Base-by-base conservation (phyloP, 768 basidiomycete genomes). In the Gymnopilus dilepis region DNA sequence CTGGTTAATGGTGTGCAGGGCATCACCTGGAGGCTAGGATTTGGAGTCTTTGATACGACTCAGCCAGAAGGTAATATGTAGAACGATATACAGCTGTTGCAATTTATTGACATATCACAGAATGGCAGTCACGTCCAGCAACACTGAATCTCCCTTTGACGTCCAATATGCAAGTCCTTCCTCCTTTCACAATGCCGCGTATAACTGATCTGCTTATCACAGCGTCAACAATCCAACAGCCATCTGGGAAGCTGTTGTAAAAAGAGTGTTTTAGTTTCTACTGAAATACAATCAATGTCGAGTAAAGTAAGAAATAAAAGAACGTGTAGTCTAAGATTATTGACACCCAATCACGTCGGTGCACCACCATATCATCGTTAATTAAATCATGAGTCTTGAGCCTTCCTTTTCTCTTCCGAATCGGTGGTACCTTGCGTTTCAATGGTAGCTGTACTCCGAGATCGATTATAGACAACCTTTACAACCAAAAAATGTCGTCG, bases 1-100 rank as follows among this genome's bases (percentile, higher is more conserved):
- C 62, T 83, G 53, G 84, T 84, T 17, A 85, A 85, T 67, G 84
- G 83, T 31, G 75, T 85, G 12, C 84, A 85, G 68, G 86, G 86
- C n/a, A 83, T 87, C 52, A 84, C 86, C 40, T 89, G 85, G 85
- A 76, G 87, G 60, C 73, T 87, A 9, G 86, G 78, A 3, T 87
- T 86, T 66, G 86, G 86, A 13, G 72, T 89, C 33, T 69, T 80
- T 41, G 75, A 86, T 62, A 76, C 84, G 21, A 70, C 70, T 15
- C 74, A 86, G 70, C 86, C 86, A 0, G 87, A 88, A 79, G 85
- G 86, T 85, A 62, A 52, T 50, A 3, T 19, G 2, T 6, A 28
- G 19, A 19, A 19, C n/a, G n/a, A 6, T 17, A 11, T 5, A 8
- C n/a, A 17, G 6, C 9, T 37, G 11, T 19, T 21, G 2, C 13